A percentile compares a stretch with the other conserved stretches of the same genome.
phyloP scores from a whole-genome alignment of 2,329 filamentous ascomycete species.

The Cladosporium sp. region DNA sequence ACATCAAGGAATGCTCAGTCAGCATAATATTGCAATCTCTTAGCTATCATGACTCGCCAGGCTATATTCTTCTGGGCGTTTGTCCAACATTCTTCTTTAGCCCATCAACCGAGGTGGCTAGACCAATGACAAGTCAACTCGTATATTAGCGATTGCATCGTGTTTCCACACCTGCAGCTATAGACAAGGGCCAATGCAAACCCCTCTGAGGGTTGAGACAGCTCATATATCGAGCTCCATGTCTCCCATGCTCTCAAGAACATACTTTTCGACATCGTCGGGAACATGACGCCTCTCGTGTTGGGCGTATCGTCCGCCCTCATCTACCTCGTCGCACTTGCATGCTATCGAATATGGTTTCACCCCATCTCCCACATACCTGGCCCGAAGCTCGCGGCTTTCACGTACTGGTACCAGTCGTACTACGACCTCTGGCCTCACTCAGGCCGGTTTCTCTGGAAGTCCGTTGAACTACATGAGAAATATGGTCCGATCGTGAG shows the following conservation, averaged over 20 bases:
- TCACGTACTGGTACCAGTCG: conserved; percentile 27
- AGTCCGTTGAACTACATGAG: conserved; percentile 32
- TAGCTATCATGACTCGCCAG: neutral
- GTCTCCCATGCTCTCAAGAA: neutral
- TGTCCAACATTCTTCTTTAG: neutral
- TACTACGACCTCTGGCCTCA: conserved; percentile 21
- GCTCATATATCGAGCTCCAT: neutral
- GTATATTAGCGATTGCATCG: neutral
- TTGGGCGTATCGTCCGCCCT: neutral
- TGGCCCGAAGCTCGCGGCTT: conserved; percentile 27
- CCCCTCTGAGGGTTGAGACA: neutral
- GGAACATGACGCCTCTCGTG: neutral
- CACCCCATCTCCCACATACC: conserved; percentile 33
- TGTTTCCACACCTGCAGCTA: neutral
- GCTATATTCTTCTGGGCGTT: neutral
- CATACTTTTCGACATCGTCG: neutral
- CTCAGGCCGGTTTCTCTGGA: conserved; percentile 20
- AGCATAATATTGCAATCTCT: neutral
- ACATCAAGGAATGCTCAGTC: too few species aligned
- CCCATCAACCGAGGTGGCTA: neutral
- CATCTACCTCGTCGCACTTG: conserved; percentile 3
- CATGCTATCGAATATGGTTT: conserved; percentile 32
- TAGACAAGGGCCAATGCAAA: neutral
- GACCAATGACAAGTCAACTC: neutral
- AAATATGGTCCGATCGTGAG: conserved; percentile 47